These are phyloP conservation scores for Tolypocladium paradoxum DNA, from an alignment of 2,329 filamentous ascomycete genomes.

Conservation along the genomic window DNA sequence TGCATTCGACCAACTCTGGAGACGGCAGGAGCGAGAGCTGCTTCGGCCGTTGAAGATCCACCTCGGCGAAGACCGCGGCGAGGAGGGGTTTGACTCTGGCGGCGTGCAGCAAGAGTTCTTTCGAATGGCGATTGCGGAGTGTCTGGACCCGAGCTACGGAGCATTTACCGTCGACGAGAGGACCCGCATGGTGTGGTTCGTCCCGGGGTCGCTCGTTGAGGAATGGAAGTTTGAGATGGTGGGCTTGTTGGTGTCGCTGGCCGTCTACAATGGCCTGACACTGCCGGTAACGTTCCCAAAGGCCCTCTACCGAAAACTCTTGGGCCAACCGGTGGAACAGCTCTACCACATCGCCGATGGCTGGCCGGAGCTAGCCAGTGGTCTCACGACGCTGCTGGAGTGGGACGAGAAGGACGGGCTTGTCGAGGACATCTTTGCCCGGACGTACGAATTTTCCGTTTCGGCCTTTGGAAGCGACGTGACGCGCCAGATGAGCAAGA, in stretches of 20 bases:
- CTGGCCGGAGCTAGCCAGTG: conserved; percentile 72
- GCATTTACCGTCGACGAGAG: conserved; percentile 69
- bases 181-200: conserved; percentile 80
- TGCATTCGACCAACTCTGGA: conserved; percentile 82
- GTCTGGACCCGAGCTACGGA: conserved; percentile 66
- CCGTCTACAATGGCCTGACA: conserved; percentile 86
- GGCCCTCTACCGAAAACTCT: conserved; percentile 71
- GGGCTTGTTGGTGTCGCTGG: conserved; percentile 78
- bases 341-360: conserved; percentile 74
- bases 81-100: conserved; percentile 86
- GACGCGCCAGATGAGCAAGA: conserved; percentile 42
- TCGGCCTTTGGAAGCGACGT: conserved; percentile 45
- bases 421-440: conserved; percentile 70
- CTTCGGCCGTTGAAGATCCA: conserved; percentile 80
- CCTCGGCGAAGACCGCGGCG: conserved; percentile 69
- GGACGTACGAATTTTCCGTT: conserved; percentile 78
- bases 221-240: conserved; percentile 85
- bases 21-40: conserved; percentile 70
- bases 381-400: conserved; percentile 60
- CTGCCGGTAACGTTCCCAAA: conserved; percentile 82
- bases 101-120: conserved; percentile 98
- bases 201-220: conserved; percentile 69
- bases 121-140: conserved; percentile 68
- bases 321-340: conserved; percentile 57
- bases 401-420: conserved; percentile 68